These are phyloP conservation scores for Ogataea haglerorum DNA, from an alignment of 805 yeast genomes.

Conservation along the genomic window DNA sequence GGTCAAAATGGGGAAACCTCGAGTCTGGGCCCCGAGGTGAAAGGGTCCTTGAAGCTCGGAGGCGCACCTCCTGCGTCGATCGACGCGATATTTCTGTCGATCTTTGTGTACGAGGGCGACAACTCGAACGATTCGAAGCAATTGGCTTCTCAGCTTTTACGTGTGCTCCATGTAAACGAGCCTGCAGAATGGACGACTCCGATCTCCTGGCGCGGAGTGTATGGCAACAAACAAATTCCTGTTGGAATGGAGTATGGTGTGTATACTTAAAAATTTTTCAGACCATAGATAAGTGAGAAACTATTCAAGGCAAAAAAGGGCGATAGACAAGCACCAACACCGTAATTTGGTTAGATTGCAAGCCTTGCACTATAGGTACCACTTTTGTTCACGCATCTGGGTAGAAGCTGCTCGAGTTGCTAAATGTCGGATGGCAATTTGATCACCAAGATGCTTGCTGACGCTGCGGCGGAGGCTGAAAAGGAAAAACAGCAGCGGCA, in stretches of 20 bases:
- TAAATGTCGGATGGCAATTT: constrained; percentile 21
- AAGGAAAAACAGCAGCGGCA: constrained; percentile 19
- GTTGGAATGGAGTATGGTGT: constrained; percentile 73
- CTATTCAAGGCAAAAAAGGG: constrained; percentile 2
- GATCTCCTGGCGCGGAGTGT: constrained; percentile 78
- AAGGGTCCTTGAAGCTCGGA: constrained; percentile 1
- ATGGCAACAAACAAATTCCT: constrained; percentile 71
- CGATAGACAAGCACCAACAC: constrained; percentile 2
- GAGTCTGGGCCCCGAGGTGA: background rate
- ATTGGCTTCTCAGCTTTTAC: constrained; percentile 40
- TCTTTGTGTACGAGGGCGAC: constrained; percentile 86
- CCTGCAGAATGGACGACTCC: constrained; percentile 48
- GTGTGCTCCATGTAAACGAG: constrained; percentile 18
- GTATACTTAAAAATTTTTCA: constrained; percentile 36
- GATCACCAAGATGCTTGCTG: constrained; percentile 30
- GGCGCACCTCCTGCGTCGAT: constrained; percentile 1
- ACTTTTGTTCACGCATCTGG: background rate
- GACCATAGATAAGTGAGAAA: constrained; percentile 9
- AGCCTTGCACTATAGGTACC: constrained; percentile 6
- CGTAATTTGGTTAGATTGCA: constrained; percentile 1
- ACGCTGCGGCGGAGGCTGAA: constrained; percentile 34
- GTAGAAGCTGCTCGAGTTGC: constrained; percentile 3
- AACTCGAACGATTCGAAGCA: constrained; percentile 67
- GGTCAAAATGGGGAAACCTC: background rate
- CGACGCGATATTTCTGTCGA: constrained; percentile 22